A percentile compares a stretch with the other conserved stretches of the same genome.
Evolutionary conservation across 225 moss, liverwort and hornwort genomes (phyloP).

Genomic region (Polytrichum formosum): DNA sequence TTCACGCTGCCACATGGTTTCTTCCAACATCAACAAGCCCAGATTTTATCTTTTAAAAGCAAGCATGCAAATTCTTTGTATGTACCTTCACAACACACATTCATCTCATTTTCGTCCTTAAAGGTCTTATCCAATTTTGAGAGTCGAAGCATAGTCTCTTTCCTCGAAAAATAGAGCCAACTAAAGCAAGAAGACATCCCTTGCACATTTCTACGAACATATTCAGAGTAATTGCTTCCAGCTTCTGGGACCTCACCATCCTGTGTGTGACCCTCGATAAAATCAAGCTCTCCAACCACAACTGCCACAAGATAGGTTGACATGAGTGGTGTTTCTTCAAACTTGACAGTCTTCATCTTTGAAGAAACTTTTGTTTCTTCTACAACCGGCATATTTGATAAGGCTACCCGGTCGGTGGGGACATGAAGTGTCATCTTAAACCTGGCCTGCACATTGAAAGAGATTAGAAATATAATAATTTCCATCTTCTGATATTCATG

Average conservation of each 20-base stretch:
- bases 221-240: neutral
- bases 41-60: too few relatives aligned
- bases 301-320: slow-evolving; percentile 72
- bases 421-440: slow-evolving; percentile 75
- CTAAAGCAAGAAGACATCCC: too few relatives aligned
- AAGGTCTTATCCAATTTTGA: too few relatives aligned
- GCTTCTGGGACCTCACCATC: slow-evolving; percentile 44
- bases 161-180: too few relatives aligned
- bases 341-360: slow-evolving; percentile 50
- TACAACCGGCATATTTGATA: slow-evolving; percentile 69
- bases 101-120: too few relatives aligned
- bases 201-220: too few relatives aligned
- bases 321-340: slow-evolving; percentile 77
- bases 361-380: slow-evolving; percentile 35
- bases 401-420: slow-evolving; percentile 57
- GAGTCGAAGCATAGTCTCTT: too few relatives aligned
- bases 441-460: slow-evolving; percentile 51
- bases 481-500: slow-evolving; percentile 6
- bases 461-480: slow-evolving; percentile 7
- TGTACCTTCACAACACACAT: too few relatives aligned
- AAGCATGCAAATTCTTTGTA: too few relatives aligned
- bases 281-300: slow-evolving; percentile 73
- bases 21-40: too few relatives aligned
- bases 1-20: too few relatives aligned
- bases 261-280: slow-evolving; percentile 51